Evolutionary conservation across 805 yeast species (phyloP).

Genomic region (Candida piceae): DNA sequence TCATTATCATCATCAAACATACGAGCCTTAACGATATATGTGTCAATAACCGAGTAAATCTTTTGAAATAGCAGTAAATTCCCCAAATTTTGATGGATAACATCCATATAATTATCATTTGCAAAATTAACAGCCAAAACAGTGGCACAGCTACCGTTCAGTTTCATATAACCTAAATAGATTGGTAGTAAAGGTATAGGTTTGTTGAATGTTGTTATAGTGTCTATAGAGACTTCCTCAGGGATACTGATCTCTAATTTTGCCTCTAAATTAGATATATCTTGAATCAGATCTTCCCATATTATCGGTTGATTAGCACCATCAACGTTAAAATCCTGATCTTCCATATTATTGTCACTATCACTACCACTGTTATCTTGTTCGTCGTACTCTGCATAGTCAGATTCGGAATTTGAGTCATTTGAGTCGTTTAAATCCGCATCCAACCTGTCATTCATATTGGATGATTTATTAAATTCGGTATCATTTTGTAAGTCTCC

Average conservation of each 20-base stretch:
- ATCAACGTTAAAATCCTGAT: too few relatives aligned
- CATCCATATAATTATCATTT: constrained; percentile 1
- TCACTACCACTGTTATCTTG: too few relatives aligned
- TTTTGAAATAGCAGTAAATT: constrained; percentile 13
- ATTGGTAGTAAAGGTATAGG: constrained; percentile 18
- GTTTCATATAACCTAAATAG: constrained; percentile 10
- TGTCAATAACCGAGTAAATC: constrained; percentile 9
- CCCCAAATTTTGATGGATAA: constrained; percentile 2
- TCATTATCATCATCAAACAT: not conserved
- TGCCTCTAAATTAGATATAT: constrained; percentile 5
- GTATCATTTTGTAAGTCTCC: too few relatives aligned
- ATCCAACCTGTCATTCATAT: too few relatives aligned
- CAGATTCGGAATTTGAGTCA: too few relatives aligned
- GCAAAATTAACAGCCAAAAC: constrained; percentile 14
- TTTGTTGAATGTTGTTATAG: not conserved
- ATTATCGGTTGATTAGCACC: not conserved
- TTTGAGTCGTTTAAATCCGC: too few relatives aligned
- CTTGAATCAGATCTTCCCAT: constrained; percentile 11
- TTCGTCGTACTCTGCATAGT: too few relatives aligned
- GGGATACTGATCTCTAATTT: constrained; percentile 4
- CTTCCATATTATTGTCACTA: not conserved
- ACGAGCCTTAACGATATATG: constrained; percentile 2
- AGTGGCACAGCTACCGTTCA: not conserved
- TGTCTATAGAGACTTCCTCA: constrained; percentile 3
- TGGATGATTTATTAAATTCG: too few relatives aligned